Evolutionary conservation across 768 basidiomycete genomes (phyloP).

Genomic region (Lactifluus rugatus): DNA sequence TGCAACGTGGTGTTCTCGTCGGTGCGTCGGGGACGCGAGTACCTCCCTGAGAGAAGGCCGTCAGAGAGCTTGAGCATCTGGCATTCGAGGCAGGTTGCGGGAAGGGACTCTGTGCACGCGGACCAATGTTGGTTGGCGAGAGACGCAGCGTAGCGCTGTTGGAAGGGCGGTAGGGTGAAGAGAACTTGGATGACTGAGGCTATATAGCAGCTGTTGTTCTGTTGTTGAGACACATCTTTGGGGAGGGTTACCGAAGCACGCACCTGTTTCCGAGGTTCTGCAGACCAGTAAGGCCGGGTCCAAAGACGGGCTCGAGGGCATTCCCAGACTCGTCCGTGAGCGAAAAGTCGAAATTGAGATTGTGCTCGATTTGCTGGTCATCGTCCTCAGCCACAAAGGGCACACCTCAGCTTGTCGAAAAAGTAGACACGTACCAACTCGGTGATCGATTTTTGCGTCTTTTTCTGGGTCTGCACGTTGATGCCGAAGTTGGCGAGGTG

Average conservation of each 20-base stretch:
- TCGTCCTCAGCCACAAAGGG: neutral
- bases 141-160: constrained; percentile 51
- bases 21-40: constrained; percentile 51
- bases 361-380: constrained; percentile 87
- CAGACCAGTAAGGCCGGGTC: constrained; percentile 81
- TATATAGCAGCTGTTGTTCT: constrained; percentile 77
- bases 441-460: constrained; percentile 96
- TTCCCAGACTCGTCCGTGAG: constrained; percentile 80
- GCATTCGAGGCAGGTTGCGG: constrained; percentile 86
- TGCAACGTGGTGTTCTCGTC: constrained; percentile 21
- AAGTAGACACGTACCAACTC: constrained; percentile 55
- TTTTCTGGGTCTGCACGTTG: constrained; percentile 66
- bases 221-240: neutral
- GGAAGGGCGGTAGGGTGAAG: constrained; percentile 74
- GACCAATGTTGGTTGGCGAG: constrained; percentile 41
- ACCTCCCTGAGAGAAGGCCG: constrained; percentile 87
- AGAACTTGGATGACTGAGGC: constrained; percentile 84
- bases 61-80: constrained; percentile 90
- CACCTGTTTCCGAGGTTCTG: constrained; percentile 88
- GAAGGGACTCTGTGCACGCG: constrained; percentile 55
- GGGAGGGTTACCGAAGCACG: neutral
- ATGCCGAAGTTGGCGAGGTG: constrained; percentile 85
- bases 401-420: neutral
- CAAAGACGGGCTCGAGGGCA: constrained; percentile 80
- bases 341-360: constrained; percentile 89